Conservation (phyloP, 768 basidiomycete genomes). For the Lentinula lateritia region DNA sequence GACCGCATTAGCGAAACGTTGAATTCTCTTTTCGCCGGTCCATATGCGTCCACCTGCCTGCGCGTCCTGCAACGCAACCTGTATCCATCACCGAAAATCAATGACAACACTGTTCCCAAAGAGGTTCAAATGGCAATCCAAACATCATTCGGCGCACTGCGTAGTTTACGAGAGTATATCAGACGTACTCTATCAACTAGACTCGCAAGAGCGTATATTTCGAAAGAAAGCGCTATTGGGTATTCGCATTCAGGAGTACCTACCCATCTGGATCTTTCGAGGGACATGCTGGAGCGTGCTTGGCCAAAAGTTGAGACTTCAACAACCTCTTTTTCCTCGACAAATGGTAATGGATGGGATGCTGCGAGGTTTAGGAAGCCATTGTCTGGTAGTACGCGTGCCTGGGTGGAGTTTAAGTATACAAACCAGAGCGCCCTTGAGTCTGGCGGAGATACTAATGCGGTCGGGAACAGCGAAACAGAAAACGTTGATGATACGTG, state of each 20-base stretch:
- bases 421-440: slow-evolving; percentile 21
- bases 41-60: slow-evolving; percentile 63
- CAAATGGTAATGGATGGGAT: slow-evolving; percentile 54
- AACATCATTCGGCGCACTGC: slow-evolving; percentile 52
- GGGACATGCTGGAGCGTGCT: slow-evolving; percentile 63
- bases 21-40: slow-evolving; percentile 53
- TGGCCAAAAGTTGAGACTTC: slow-evolving; percentile 62
- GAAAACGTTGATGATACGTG: slow-evolving; percentile 13
- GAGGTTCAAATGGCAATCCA: slow-evolving; percentile 28
- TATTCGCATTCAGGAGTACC: slow-evolving; percentile 60
- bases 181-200: slow-evolving; percentile 55
- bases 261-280: slow-evolving; percentile 52
- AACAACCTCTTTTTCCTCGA: slow-evolving; percentile 16
- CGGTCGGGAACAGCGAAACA: slow-evolving; percentile 8
- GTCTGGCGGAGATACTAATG: slow-evolving; percentile 9
- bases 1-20: slow-evolving; percentile 53
- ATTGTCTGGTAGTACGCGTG: slow-evolving; percentile 47
- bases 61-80: slow-evolving; percentile 55
- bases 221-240: slow-evolving; percentile 41
- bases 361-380: slow-evolving; percentile 50
- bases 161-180: slow-evolving; percentile 59
- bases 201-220: slow-evolving; percentile 64
- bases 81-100: slow-evolving; percentile 34
- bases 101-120: slow-evolving; percentile 10
- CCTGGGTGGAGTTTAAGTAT: slow-evolving; percentile 47